Conservation (phyloP, 768 basidiomycete species). For the Phylloporus arenicola region DNA sequence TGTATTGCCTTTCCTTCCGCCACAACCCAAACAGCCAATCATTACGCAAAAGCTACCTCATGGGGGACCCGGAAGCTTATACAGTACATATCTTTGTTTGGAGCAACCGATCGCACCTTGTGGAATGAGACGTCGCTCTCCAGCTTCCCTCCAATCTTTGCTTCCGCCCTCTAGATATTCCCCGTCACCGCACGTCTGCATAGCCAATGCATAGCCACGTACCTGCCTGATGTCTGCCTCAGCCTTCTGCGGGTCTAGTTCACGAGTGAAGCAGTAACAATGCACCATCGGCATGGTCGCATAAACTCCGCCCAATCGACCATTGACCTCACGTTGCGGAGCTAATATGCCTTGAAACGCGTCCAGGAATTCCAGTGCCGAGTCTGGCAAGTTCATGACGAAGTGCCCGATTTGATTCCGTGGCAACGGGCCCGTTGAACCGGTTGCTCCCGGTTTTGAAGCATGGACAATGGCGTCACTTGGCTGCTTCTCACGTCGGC, state of each 20-base stretch:
- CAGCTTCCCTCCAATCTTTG: constrained; percentile 53
- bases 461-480: neutral
- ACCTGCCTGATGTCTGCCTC: constrained; percentile 79
- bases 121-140: constrained; percentile 51
- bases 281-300: constrained; percentile 81
- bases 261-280: constrained; percentile 93
- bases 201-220: constrained; percentile 24
- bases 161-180: constrained; percentile 60
- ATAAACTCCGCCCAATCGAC: constrained; percentile 45
- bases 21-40: neutral
- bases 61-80: constrained; percentile 76
- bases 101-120: constrained; percentile 88
- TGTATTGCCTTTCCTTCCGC: constrained; percentile 31
- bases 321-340: constrained; percentile 29
- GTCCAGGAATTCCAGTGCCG: constrained; percentile 84
- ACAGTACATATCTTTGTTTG: constrained; percentile 97
- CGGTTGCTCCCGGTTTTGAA: constrained; percentile 3
- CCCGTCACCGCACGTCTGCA: constrained; percentile 5
- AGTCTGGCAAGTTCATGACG: constrained; percentile 97
- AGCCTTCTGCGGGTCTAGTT: constrained; percentile 62
- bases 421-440: constrained; percentile 21
- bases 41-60: constrained; percentile 33
- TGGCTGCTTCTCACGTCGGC: constrained; percentile 28
- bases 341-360: constrained; percentile 75
- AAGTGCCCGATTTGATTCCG: constrained; percentile 73